Conservation (phyloP, 1,139 yeast species). For the Meyerozyma smithsonii region DNA sequence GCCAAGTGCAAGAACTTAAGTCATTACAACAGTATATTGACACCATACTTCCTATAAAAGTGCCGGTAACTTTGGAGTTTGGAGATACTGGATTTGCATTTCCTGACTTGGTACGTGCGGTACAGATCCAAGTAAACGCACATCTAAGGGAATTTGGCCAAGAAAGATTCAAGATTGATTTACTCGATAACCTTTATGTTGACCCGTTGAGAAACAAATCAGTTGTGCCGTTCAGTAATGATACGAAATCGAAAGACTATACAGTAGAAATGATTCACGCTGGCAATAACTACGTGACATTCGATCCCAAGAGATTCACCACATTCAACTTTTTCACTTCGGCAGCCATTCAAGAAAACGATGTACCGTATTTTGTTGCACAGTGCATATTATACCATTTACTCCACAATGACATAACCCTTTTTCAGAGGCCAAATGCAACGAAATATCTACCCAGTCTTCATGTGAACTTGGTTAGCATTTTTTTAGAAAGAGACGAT, state of each 20-base stretch:
- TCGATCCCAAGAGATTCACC: conserved; percentile 35
- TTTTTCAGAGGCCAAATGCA: not conserved
- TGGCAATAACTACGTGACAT: conserved; percentile 29
- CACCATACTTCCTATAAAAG: conserved; percentile 12
- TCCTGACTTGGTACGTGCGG: conserved; percentile 44
- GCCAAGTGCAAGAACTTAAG: not conserved
- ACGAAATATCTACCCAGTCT: not conserved
- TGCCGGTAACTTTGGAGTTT: conserved; percentile 28
- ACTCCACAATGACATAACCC: not conserved
- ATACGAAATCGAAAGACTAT: conserved; percentile 12
- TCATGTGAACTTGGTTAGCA: not conserved
- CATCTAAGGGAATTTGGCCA: conserved; percentile 14
- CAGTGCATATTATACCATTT: conserved; percentile 1
- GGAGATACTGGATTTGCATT: conserved; percentile 38
- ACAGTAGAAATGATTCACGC: conserved; percentile 24
- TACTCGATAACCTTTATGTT: conserved; percentile 17
- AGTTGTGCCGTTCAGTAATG: not conserved
- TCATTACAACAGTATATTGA: conserved; percentile 6
- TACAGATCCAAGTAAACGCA: conserved; percentile 35
- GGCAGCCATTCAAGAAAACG: not conserved
- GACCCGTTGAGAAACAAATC: conserved; percentile 1
- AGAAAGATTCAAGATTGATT: conserved; percentile 11
- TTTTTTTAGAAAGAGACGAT: not conserved
- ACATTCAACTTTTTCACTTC: conserved; percentile 19
- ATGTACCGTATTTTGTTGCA: not conserved